Evolutionary conservation across 208 protist species (phyloP), one percentile per base, ranked within the genome.

Genomic region (Crithidia fasciculata): DNA sequence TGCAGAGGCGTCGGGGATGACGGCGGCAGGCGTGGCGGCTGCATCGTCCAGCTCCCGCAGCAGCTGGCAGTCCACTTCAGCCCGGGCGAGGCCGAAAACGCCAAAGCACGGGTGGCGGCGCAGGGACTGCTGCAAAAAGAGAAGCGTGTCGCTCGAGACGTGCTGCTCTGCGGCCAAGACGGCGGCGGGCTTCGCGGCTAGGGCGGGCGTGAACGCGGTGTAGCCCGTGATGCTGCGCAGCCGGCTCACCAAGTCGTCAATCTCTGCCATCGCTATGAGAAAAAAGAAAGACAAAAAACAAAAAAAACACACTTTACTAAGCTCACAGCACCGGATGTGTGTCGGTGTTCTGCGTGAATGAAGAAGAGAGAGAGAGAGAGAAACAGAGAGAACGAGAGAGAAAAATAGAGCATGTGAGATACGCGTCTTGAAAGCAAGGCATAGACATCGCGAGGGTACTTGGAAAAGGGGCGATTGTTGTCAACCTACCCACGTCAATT

Each of bases 141-240:
- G 74, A 8, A 86, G 74, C 39, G 69, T 87, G 16, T 81, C 81
- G 39, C 83, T 77, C 63, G 70, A 71, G 18, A 96, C 70, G 19
- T 66, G 62, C 47, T 82, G 70, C 15, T 77, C 69, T 40, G 69
- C 54, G 8, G 65, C 55, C 47, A 70, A 64, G 28, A 57, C 68
- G 44, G 61, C 64, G 16, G 43, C 40, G 2, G 72, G 63, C 41
- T 74, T 75, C n/a, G 67, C 50, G 13, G 68, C 16, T 9, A 55
- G 66, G 10, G 28, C 44, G 5, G 68, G 55, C 6, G 65, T 53
- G 2, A 59, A 53, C 8, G 66, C 73, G 4, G 74, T 62, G 69
- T 93, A 86, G 12, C 91, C 91, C 7, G 91, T 87, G 3, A 91
- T 81, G 65, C 78, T 86, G 54, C 91, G 85, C 52, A 95, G 76